A percentile compares a stretch with the other conserved stretches of the same genome.
Evolutionary conservation across 768 basidiomycete genomes (phyloP).

Genomic region (Strobilomyces dryophilus): DNA sequence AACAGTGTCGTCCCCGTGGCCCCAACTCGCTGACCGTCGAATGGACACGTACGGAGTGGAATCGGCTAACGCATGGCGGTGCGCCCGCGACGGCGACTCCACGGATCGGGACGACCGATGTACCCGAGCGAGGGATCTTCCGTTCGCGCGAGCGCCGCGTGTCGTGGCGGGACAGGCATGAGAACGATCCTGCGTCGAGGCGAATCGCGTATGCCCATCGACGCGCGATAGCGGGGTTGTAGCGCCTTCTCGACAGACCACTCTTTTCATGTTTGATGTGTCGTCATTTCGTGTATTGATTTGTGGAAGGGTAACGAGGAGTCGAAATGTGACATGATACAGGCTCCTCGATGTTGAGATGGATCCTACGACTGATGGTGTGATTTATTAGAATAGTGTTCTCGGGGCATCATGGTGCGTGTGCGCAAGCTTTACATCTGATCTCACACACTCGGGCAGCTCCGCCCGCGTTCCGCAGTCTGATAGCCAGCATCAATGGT

Average conservation of each 20-base stretch:
- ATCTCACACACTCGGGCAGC: background rate
- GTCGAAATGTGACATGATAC: background rate
- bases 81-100: background rate
- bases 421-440: background rate
- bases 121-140: background rate
- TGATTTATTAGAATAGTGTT: no score
- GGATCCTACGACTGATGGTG: background rate
- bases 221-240: constrained; percentile 10
- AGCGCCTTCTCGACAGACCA: background rate
- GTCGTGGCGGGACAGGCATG: constrained; percentile 22
- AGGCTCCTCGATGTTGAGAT: background rate
- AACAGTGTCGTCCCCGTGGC: constrained; percentile 10
- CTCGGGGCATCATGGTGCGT: no score
- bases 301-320: constrained; percentile 4
- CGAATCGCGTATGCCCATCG: constrained; percentile 1
- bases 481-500: background rate
- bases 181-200: constrained; percentile 21
- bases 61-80: background rate
- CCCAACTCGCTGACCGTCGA: constrained; percentile 12
- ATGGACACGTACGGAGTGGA: constrained; percentile 10
- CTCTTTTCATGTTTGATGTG: background rate
- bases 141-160: background rate
- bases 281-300: constrained; percentile 5
- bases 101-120: background rate
- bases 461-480: background rate